Conservation (phyloP, 768 basidiomycete species). For the Pleurotus djamor region DNA sequence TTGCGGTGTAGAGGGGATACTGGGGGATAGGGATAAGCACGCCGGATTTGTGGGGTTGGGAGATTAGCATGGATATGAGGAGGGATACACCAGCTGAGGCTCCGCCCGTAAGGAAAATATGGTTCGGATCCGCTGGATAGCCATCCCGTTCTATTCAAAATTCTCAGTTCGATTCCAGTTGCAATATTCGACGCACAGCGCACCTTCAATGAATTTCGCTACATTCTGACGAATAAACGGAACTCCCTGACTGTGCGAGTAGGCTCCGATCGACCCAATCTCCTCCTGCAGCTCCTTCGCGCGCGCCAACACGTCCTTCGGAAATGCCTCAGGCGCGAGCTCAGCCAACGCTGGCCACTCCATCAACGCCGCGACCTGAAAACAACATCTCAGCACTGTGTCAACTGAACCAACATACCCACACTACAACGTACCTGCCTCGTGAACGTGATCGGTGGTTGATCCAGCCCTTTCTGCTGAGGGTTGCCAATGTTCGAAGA, state of each 20-base stretch:
- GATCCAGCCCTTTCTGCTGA: constrained; percentile 93
- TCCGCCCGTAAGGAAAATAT: constrained; percentile 94
- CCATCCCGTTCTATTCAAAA: constrained; percentile 77
- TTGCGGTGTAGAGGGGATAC: constrained; percentile 96
- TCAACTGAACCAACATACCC: background rate
- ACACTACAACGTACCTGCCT: constrained; percentile 61
- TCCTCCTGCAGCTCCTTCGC: constrained; percentile 79
- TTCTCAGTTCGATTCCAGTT: background rate
- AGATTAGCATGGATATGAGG: constrained; percentile 77
- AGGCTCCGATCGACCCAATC: constrained; percentile 93
- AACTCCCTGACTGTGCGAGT: constrained; percentile 94
- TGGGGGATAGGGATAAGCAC: constrained; percentile 97
- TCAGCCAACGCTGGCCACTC: constrained; percentile 88
- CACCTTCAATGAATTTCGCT: constrained; percentile 87
- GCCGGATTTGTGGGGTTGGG: constrained; percentile 56
- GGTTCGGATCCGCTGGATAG: constrained; percentile 72
- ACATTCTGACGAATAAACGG: constrained; percentile 85
- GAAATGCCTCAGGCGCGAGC: constrained; percentile 77
- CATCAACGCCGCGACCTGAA: constrained; percentile 82
- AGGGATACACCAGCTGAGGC: constrained; percentile 94
- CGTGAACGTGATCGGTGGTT: constrained; percentile 88
- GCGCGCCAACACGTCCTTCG: constrained; percentile 79
- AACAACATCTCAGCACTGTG: constrained; percentile 8
- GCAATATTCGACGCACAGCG: constrained; percentile 14
- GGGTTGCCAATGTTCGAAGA: constrained; percentile 98